Conservation (phyloP, 108 stramenopile species). For the Skeletonema tropicum region DNA sequence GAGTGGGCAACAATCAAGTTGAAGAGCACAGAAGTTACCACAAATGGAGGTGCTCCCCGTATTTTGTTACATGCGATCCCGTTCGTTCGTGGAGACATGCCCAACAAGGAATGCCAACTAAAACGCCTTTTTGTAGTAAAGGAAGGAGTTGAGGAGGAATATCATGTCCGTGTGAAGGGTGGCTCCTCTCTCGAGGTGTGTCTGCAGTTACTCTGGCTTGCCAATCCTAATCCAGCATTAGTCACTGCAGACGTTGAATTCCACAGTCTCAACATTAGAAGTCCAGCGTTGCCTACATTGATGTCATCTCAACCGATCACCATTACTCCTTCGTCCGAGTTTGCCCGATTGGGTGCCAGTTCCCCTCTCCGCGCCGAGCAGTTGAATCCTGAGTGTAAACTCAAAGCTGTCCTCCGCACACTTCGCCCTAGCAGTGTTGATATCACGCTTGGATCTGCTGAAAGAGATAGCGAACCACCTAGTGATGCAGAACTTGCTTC, state of each 20-base stretch:
- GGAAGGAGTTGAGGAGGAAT: slow-evolving; percentile 34
- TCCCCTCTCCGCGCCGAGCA: slow-evolving; percentile 46
- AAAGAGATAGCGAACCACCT: slow-evolving; percentile 40
- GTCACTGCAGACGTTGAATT: slow-evolving; percentile 40
- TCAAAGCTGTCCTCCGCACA: slow-evolving; percentile 32
- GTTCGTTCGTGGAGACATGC: slow-evolving; percentile 41
- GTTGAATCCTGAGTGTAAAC: slow-evolving; percentile 38
- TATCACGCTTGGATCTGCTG: slow-evolving; percentile 24
- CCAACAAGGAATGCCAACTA: slow-evolving; percentile 37
- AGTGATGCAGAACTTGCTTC: slow-evolving; percentile 36
- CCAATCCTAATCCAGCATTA: slow-evolving; percentile 35
- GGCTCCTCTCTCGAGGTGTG: slow-evolving; percentile 51
- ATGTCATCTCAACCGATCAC: slow-evolving; percentile 35
- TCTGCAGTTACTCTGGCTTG: slow-evolving; percentile 44
- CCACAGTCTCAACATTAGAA: slow-evolving; percentile 30
- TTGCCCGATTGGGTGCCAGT: slow-evolving; percentile 30
- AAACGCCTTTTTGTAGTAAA: slow-evolving; percentile 23
- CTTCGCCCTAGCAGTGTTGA: slow-evolving; percentile 31
- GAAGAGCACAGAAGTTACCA: slow-evolving; percentile 18
- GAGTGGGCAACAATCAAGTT: slow-evolving; percentile 42
- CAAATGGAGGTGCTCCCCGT: slow-evolving; percentile 12
- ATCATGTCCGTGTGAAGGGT: slow-evolving; percentile 34
- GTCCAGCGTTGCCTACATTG: slow-evolving; percentile 16
- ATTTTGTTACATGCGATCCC: slow-evolving; percentile 40
- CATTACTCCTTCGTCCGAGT: slow-evolving; percentile 37